These are phyloP conservation scores for Fusarium secorum DNA, from an alignment of 2,329 filamentous ascomycete genomes.

Conservation along the genomic window DNA sequence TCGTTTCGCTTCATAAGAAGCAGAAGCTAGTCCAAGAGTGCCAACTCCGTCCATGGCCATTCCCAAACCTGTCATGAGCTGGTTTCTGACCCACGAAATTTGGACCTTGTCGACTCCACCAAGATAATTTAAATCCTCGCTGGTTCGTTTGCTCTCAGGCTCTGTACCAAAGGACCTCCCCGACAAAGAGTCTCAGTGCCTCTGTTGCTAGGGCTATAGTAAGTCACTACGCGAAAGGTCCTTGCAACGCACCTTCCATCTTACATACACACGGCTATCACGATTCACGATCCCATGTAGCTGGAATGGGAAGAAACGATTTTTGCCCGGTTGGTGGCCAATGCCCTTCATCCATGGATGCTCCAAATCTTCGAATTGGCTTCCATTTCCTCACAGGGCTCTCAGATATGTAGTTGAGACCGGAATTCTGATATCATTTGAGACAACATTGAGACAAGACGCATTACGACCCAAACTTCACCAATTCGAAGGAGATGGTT, in stretches of 20 bases:
- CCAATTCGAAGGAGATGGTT: neutral
- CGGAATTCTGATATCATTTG: conserved; percentile 9
- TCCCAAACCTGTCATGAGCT: conserved; percentile 24
- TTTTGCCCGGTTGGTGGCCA: conserved; percentile 19
- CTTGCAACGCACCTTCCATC: conserved; percentile 3
- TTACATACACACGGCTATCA: neutral
- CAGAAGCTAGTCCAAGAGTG: conserved; percentile 18
- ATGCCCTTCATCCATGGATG: conserved; percentile 3
- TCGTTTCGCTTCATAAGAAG: conserved; percentile 6
- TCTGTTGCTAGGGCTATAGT: neutral
- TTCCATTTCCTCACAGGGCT: conserved; percentile 20
- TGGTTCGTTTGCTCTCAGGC: neutral
- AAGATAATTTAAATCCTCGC: conserved; percentile 21
- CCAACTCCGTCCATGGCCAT: conserved; percentile 1
- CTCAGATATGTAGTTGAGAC: conserved; percentile 19
- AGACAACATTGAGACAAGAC: conserved; percentile 10
- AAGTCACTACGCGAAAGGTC: neutral
- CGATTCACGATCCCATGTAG: conserved; percentile 3
- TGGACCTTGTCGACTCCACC: conserved; percentile 25
- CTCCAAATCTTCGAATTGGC: conserved; percentile 23
- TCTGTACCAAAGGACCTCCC: neutral
- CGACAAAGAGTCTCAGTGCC: neutral
- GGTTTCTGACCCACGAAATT: conserved; percentile 27
- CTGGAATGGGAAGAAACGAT: conserved; percentile 27
- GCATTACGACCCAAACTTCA: neutral